phyloP scores from a whole-genome alignment of 768 basidiomycete genomes.

The Hirschioporus abietinus region DNA sequence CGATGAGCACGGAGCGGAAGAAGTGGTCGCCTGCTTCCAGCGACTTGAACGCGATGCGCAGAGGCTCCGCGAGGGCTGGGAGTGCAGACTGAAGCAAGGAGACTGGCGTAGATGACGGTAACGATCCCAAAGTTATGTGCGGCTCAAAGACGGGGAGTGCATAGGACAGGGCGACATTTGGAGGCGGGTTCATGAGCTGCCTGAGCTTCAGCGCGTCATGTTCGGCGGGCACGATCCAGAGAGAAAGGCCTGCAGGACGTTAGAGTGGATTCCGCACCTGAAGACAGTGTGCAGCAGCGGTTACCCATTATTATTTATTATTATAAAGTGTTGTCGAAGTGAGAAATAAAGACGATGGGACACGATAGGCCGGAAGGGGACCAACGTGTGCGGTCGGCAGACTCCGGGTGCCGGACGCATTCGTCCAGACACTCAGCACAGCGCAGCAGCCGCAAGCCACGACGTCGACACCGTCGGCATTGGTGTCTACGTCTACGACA shows the following conservation, averaged over 20 bases:
- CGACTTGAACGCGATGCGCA: constrained; percentile 45
- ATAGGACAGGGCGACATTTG: constrained; percentile 29
- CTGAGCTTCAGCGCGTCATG: constrained; percentile 38
- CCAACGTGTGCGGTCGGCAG: neutral
- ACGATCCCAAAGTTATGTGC: constrained; percentile 62
- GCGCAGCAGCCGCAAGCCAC: neutral
- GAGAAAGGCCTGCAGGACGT: constrained; percentile 40
- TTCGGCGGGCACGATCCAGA: constrained; percentile 68
- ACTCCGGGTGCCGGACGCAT: neutral
- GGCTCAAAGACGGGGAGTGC: constrained; percentile 47
- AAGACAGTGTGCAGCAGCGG: neutral
- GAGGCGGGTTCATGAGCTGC: constrained; percentile 39
- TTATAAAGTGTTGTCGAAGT: neutral
- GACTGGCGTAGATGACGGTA: constrained; percentile 28
- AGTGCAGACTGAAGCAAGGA: constrained; percentile 35
- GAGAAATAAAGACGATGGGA: neutral
- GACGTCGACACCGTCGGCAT: neutral
- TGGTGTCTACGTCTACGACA: neutral
- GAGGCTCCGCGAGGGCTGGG: constrained; percentile 25
- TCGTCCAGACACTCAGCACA: neutral
- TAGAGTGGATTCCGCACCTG: neutral
- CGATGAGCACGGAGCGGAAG: constrained; percentile 65
- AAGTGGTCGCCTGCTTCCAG: constrained; percentile 57
- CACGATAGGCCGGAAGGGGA: neutral
- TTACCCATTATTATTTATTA: neutral